Base-by-base conservation (phyloP, 2,329 filamentous ascomycete genomes). In the Coleophoma crateriformis region DNA sequence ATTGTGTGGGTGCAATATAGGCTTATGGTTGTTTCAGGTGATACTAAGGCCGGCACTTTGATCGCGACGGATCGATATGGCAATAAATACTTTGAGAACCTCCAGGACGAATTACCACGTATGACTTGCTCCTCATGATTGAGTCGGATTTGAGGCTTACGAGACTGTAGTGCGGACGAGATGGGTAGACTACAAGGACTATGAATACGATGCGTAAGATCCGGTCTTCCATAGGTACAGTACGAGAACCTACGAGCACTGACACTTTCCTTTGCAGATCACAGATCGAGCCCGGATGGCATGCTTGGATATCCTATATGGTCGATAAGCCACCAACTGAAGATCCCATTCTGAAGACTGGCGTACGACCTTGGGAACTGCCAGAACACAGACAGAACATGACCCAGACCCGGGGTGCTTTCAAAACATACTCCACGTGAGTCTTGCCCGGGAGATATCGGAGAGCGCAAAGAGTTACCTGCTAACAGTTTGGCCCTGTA, bases 31-130 rank as follows among this genome's bases (percentile, higher is more conserved):
- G 43, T 35, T 51, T 56, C 67, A 94, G 91, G 92, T 76, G 94
- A 99, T 74, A 99, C 94, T 71, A 99, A 99, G 77, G 84, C 87
- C 66, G 95, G 94, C 64, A 84, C 81, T 40, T 78, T 95, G 59
- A 82, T 99, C 58, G 94, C 86, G 62, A 81, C 75, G 64, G 94
- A 99, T 76, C 82, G 84, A 70, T 95, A 85, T 68, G 95, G 94
- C 70, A 99, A 99, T 83, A 97, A 96, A 76, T 99, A 80, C 79
- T 99, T 82, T 69, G 94, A 99, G 79, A 96, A 99, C 77, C 71
- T 82, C 65, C 73, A 76, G 54, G 90, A 97, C 68, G 94, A 99
- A 71, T 79, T 99, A 52, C 94, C 94, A 51, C 77, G 89, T 95
- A 77, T 67, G 86, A 12, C 58, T n/a, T 8, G 27, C 34, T 33